Conservation (phyloP, 2,329 filamentous ascomycete genomes). For the Venturia carpophila region DNA sequence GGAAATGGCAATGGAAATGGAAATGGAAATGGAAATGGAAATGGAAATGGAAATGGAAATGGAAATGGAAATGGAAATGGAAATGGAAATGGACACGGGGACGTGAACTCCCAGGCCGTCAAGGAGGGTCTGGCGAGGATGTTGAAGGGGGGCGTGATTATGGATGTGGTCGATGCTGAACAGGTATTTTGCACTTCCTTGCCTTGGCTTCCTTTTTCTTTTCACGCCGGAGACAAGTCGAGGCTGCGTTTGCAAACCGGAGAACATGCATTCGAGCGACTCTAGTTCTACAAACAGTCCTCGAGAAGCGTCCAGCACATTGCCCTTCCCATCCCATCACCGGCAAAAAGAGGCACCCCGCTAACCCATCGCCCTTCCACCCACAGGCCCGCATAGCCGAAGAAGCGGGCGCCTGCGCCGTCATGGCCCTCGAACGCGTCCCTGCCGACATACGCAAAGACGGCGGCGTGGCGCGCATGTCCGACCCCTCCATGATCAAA, state of each 20-base stretch:
- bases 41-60: slow-evolving; percentile 24
- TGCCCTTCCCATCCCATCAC: not conserved
- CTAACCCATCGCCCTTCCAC: not conserved
- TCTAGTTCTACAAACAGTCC: too few relatives aligned
- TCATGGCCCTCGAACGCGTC: slow-evolving; percentile 97
- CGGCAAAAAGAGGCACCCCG: slow-evolving; percentile 9
- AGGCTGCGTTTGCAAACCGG: not conserved
- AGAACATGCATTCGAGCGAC: too few relatives aligned
- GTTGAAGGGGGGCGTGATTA: slow-evolving; percentile 98
- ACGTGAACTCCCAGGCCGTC: slow-evolving; percentile 63
- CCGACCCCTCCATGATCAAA: slow-evolving; percentile 86
- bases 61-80: slow-evolving; percentile 25
- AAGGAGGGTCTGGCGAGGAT: slow-evolving; percentile 95
- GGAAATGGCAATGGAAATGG: slow-evolving; percentile 30
- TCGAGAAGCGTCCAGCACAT: too few relatives aligned
- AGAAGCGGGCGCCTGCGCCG: slow-evolving; percentile 87
- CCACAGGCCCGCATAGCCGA: slow-evolving; percentile 84
- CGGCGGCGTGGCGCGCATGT: slow-evolving; percentile 95
- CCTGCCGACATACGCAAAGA: slow-evolving; percentile 90
- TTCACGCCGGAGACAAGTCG: not conserved
- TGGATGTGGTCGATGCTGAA: slow-evolving; percentile 93
- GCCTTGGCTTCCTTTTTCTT: not conserved
- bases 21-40: slow-evolving; percentile 31
- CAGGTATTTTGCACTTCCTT: slow-evolving; percentile 45
- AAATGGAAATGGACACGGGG: slow-evolving; percentile 36